Conservation (phyloP, 495 filamentous ascomycete genomes). For the Daldinia bambusicola region DNA sequence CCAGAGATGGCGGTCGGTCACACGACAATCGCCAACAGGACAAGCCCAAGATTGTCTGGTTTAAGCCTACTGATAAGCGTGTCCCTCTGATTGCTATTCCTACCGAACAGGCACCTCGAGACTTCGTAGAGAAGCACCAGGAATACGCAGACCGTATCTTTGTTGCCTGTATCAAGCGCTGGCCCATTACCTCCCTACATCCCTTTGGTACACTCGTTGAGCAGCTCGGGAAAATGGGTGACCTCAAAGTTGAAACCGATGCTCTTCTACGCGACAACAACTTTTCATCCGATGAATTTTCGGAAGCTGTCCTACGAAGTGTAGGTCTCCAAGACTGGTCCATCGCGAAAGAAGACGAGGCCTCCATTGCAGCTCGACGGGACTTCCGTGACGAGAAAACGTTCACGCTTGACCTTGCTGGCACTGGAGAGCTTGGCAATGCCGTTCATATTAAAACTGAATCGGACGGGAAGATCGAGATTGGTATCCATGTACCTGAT, state of each 20-base stretch:
- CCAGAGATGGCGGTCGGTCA: slow-evolving; percentile 86
- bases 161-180: slow-evolving; percentile 98
- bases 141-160: slow-evolving; percentile 97
- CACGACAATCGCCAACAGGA: slow-evolving; percentile 86
- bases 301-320: slow-evolving; percentile 92
- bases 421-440: slow-evolving; percentile 85
- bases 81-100: slow-evolving; percentile 98
- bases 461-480: slow-evolving; percentile 84
- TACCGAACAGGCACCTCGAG: slow-evolving; percentile 94
- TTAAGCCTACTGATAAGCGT: slow-evolving; percentile 99
- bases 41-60: slow-evolving; percentile 99
- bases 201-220: slow-evolving; percentile 98
- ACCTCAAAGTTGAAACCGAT: slow-evolving; percentile 96
- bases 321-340: slow-evolving; percentile 94
- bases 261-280: slow-evolving; percentile 98
- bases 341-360: slow-evolving; percentile 81
- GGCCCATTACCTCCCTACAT: slow-evolving; percentile 99
- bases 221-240: slow-evolving; percentile 96
- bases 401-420: slow-evolving; percentile 90
- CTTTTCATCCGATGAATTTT: slow-evolving; percentile 97
- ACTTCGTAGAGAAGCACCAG: slow-evolving; percentile 98
- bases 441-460: slow-evolving; percentile 89
- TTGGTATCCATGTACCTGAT: slow-evolving; percentile 95
- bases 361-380: slow-evolving; percentile 76
- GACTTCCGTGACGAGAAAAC: slow-evolving; percentile 91